Conservation (phyloP, 2,329 filamentous ascomycete genomes). For the Aspergillus tubingensis region DNA sequence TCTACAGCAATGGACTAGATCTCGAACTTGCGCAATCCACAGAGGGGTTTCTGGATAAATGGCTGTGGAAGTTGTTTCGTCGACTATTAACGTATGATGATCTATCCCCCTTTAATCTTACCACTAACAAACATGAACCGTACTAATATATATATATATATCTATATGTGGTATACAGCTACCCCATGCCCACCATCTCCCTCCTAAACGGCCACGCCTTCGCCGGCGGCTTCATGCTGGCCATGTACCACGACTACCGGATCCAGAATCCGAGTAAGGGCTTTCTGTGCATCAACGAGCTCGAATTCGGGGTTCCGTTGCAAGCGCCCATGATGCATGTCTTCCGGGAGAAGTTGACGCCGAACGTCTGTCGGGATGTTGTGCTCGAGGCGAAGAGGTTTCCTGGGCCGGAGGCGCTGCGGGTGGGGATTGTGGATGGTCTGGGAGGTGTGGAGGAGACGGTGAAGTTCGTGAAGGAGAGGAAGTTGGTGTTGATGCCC, state of each 20-base stretch:
- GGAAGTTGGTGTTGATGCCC: conserved; percentile 62
- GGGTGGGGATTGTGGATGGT: conserved; percentile 68
- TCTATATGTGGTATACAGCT: conserved; percentile 43
- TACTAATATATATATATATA: background rate
- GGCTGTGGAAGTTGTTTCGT: conserved; percentile 66
- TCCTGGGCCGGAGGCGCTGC: conserved; percentile 62
- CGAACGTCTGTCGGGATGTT: conserved; percentile 60
- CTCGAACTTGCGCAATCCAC: conserved; percentile 65
- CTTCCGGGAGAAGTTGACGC: conserved; percentile 68
- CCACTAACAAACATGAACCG: background rate
- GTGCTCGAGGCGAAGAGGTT: conserved; percentile 75
- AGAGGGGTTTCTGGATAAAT: conserved; percentile 61
- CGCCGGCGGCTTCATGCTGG: conserved; percentile 77
- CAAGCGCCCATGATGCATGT: conserved; percentile 72
- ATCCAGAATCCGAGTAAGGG: conserved; percentile 70
- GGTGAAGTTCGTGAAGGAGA: conserved; percentile 60
- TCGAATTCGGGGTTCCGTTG: conserved; percentile 76
- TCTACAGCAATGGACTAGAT: conserved; percentile 83
- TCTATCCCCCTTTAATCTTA: no score
- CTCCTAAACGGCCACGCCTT: conserved; percentile 79
- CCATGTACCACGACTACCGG: conserved; percentile 82
- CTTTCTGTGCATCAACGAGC: conserved; percentile 79
- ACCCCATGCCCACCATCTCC: conserved; percentile 80
- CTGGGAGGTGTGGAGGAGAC: conserved; percentile 66
- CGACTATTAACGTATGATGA: conserved; percentile 58